phyloP scores from a whole-genome alignment of 495 filamentous ascomycete species.

The Penicillium dipodomyicola region DNA sequence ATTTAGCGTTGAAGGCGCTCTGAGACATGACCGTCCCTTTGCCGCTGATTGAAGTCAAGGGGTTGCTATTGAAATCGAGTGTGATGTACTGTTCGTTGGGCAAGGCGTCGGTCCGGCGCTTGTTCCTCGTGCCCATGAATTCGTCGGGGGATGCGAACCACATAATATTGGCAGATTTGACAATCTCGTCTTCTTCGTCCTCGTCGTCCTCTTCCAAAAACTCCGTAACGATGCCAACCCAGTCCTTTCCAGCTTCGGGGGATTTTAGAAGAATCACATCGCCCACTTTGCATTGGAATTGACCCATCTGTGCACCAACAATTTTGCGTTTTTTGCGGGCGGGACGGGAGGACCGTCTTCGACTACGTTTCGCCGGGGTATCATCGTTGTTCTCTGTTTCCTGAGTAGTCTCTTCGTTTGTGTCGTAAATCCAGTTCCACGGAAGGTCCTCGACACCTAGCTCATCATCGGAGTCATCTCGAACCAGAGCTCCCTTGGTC shows the following conservation, averaged over 20 bases:
- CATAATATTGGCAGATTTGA: constrained; percentile 69
- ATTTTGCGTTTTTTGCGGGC: constrained; percentile 49
- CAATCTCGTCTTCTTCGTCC: constrained; percentile 49
- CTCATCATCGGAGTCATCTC: constrained; percentile 92
- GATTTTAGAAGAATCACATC: constrained; percentile 85
- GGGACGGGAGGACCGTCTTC: constrained; percentile 34
- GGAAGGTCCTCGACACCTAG: constrained; percentile 78
- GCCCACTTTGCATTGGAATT: constrained; percentile 75
- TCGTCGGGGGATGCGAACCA: constrained; percentile 94
- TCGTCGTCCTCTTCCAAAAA: constrained; percentile 66
- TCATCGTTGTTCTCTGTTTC: constrained; percentile 24
- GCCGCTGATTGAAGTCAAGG: constrained; percentile 87
- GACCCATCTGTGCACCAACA: constrained; percentile 80
- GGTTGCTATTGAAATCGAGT: constrained; percentile 75
- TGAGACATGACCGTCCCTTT: constrained; percentile 77
- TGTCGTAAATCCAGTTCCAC: constrained; percentile 89
- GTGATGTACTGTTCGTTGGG: constrained; percentile 93
- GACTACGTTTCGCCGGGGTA: constrained; percentile 27
- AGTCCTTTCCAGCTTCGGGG: constrained; percentile 76
- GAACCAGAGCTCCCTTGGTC: constrained; percentile 60
- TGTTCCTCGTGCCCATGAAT: constrained; percentile 69
- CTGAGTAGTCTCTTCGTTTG: constrained; percentile 27
- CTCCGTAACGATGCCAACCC: constrained; percentile 83
- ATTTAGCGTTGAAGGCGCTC: constrained; percentile 59
- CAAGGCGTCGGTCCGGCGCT: constrained; percentile 78